Evolutionary conservation across 1,284 basidiomycete genomes (phyloP), one percentile per base, ranked within the genome.

Genomic region (Apiotrichum veenhuisii): DNA sequence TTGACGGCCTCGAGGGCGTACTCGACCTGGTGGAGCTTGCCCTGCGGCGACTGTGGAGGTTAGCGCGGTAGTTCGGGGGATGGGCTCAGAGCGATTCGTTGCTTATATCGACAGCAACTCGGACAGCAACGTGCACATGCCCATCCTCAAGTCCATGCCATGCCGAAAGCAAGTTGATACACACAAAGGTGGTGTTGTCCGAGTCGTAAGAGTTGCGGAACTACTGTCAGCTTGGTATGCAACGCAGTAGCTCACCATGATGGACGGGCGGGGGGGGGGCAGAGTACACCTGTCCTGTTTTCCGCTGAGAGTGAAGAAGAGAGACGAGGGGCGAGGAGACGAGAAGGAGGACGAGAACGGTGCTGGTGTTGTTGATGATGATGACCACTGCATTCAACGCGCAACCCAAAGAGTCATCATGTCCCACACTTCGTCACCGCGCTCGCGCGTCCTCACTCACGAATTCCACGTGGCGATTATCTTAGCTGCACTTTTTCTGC

Each of bases 1-100:
- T 98, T 99, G 66, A 99, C 95, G 62, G 96, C 96, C 79, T 99
- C 96, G 57, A 97, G 85, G 5, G 96, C 94, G 84, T 98, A 99
- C 79, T 98, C 96, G 71, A 99, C 96, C 78, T 99, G 93, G 66
- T 80, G 79, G 12, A 82, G 72, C 55, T 77, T 77, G 61, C 70
- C 71, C 62, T 75, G 74, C 0, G 73, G 75, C 50, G 71, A 74
- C 73, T 76, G 54, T 18, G 51, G 20, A 38, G 33, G 30, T 30
- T 12, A 30, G 30, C 12, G 30, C 14, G 27, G 44, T 33, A n/a
- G 27, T 8, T 3, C 2, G n/a, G 18, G 15, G n/a, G n/a, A n/a
- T n/a, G n/a, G n/a, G n/a, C n/a, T n/a, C n/a, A n/a, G n/a, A n/a
- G n/a, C n/a, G n/a, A n/a, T n/a, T n/a, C n/a, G n/a, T n/a, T n/a